Evolutionary conservation across 768 basidiomycete species (phyloP), one percentile per base, ranked within the genome.

Genomic region (Gautieria morchelliformis): DNA sequence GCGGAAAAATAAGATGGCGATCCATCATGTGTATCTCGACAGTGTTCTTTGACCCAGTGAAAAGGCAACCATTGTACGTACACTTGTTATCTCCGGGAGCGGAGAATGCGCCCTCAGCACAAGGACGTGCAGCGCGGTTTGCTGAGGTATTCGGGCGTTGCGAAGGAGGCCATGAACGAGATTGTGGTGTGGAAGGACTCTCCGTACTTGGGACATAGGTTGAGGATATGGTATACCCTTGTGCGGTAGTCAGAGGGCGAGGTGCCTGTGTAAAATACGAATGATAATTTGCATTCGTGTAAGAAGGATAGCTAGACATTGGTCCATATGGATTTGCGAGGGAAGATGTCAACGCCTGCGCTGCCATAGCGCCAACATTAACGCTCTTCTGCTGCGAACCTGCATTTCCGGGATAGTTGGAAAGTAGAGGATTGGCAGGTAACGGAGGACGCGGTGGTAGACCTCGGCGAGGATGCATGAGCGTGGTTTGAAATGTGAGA

Each of bases 1-100:
- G 77, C 22, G 91, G 90, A 61, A 81, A 90, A 48, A 92, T 82
- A 44, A 93, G 75, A 68, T 93, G 90, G n/a, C 89, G 77, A 63
- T 92, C 90, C 89, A 91, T 92, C 82, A 83, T 85, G 65, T 93
- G 91, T 30, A 73, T 75, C 67, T 91, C 85, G 15, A 91, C 79
- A 24, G 80, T 72, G 66, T 88, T 87, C 41, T 74, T 71, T 4
- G 88, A 84, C 35, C 87, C 89, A 40, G 72, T 72, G 63, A 89
- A 93, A 6, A 67, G 63, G 66, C 90, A 93, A n/a, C 76, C 75
- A 44, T 70, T 74, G 62, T 85, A 75, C 8, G 78, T 75, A 66
- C 89, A 91, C 54, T 78, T 76, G 60, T 61, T 67, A 62, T 73
- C 76, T 4, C 89, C 89, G 41, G 80, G 65, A 56, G 82, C 82